A percentile compares a stretch with the other conserved stretches of the same genome.
Evolutionary conservation across 1,139 yeast species (phyloP).

Genomic region (Kodamaea arcana): DNA sequence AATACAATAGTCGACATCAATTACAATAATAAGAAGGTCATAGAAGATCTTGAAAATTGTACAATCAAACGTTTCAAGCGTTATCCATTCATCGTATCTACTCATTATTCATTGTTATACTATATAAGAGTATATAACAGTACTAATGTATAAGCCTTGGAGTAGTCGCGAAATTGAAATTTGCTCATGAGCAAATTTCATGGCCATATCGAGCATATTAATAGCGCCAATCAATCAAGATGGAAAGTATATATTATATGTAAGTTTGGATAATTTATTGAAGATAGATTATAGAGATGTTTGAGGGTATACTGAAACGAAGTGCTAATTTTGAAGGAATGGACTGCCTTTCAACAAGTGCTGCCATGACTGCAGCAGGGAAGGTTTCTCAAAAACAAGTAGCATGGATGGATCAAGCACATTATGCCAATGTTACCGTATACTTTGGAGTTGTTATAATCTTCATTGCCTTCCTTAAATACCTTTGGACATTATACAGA

Average conservation of each 20-base stretch:
- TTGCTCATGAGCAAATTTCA: slow-evolving; percentile 3
- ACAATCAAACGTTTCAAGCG: no score
- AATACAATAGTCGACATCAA: no score
- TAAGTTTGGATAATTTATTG: no score
- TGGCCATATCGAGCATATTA: slow-evolving; percentile 1
- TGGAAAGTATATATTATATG: neutral
- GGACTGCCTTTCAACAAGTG: slow-evolving; percentile 34
- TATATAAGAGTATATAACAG: no score
- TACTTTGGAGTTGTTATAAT: slow-evolving; percentile 42
- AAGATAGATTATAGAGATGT: no score
- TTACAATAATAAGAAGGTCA: no score
- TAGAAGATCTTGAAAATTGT: no score
- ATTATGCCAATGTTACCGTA: slow-evolving; percentile 43
- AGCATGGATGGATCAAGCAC: slow-evolving; percentile 37
- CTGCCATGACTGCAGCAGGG: slow-evolving; percentile 19
- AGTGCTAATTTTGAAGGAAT: slow-evolving; percentile 32
- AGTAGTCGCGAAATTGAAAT: neutral
- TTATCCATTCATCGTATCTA: no score
- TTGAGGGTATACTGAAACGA: no score
- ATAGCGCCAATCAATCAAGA: neutral
- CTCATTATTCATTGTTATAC: no score
- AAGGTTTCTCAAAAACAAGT: slow-evolving; percentile 33
- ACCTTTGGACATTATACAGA: slow-evolving; percentile 29
- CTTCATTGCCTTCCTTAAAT: slow-evolving; percentile 35
- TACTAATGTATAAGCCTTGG: no score